Evolutionary conservation across 306 rosid species (phyloP), one percentile per base, ranked within the genome.

Genomic region (Betula pendula): DNA sequence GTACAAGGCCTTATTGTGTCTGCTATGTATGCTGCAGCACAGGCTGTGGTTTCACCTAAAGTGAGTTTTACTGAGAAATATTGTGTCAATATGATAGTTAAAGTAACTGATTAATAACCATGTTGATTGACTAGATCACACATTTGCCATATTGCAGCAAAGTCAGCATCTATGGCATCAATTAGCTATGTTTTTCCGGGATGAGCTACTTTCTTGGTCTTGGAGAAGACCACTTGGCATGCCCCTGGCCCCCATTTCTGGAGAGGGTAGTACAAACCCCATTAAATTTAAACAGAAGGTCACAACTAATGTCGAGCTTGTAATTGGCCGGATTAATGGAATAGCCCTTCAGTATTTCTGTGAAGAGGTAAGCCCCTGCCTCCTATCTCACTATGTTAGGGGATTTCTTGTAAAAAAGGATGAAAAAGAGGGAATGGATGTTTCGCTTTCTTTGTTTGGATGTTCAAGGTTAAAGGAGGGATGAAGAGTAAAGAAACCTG

Each of bases 131-230:
- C 52, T 56, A 14, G 50, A 74, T 67, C 52, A 62, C 19, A 22
- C 2, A 65, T 80, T 85, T 80, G 62, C 58, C 52, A 33, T 72
- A n/a, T 84, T 84, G 80, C 98, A 96, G 99, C 99, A 96, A 92
- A 89, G 82, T 82, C 98, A 89, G 81, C 99, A 92, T 81, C 83
- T 96, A 15, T 92, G 99, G 99, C 96, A 96, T 84, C 99, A 96
- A 81, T 82, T 96, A 65, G 99, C 99, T n/a, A 96, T 96, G 99
- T 96, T 96, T 79, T 96, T 96, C 91, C 98, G 99, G 2, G 99
- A 96, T 83, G 99, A 96, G 83, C 89, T 96, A 44, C 86, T 92
- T 74, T 96, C 99, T 42, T 96, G 97, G 98, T 96, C 99, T 75
- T 92, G 99, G 99, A 91, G 98, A 87, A 91, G 98, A 86, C 98